Evolutionary conservation across 1,284 basidiomycete species (phyloP), one percentile per base, ranked within the genome.

Genomic region (Cryptococcus amylolentus): DNA sequence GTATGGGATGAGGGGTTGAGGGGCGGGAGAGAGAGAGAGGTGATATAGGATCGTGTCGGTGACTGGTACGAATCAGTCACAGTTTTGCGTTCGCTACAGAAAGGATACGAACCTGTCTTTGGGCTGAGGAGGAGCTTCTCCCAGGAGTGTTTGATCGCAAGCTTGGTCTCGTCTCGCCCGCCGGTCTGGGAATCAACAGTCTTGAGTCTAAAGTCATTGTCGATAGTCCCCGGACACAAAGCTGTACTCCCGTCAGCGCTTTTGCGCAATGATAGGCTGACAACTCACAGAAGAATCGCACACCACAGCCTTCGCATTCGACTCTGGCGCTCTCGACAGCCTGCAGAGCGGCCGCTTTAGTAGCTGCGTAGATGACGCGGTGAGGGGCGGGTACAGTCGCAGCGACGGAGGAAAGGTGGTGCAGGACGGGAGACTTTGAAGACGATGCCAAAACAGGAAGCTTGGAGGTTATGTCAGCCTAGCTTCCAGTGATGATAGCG

Each of bases 341-440:
- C 44, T 88, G 73, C 47, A 91, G 81, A 2, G 88, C 87, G 0
- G 89, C 88, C 2, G 87, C 81, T 74, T 97, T 97, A 4, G 88
- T 89, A 0, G 91, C 86, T 0, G 84, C 85, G 73, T 97, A 97
- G 28, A 97, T 77, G 0, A 88, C 80, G 16, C 93, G 86, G 0
- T 89, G 91, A 0, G 93, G 93, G 0, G 92, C 86, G 0, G 92
- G 88, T 27, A 93, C 84, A 8, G 88, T 80, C 1, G 89, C 86
- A 3, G 87, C 91, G 4, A 89, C 80, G 7, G 88, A 90, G 9
- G 89, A 91, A 40, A 95, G 78, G 51, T 93, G 84, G 40, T 89
- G 83, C 42, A 95, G 81, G 0, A 88, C 84, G 0, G 93, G 92
- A 0, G 84, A 81, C 0, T 67, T 57, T 0, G 91, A 94, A 0